A percentile compares a stretch with the other conserved stretches of the same genome.
phyloP scores from a whole-genome alignment of 768 basidiomycete species.

The Exsudoporus frostii region DNA sequence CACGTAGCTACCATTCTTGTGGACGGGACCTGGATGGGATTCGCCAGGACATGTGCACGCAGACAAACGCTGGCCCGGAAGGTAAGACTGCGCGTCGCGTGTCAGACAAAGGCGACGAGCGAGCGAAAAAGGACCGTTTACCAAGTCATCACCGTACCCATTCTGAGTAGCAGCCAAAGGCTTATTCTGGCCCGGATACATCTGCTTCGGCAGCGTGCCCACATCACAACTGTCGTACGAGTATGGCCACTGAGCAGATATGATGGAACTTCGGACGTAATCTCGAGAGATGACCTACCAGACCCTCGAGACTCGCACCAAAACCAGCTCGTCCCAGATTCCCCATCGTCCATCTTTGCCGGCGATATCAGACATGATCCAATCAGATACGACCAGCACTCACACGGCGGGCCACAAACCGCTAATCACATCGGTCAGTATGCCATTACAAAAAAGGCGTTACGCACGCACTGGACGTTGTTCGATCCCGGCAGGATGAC shows the following conservation, averaged over 20 bases:
- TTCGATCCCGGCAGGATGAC: slow-evolving; percentile 43
- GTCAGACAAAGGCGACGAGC: neutral
- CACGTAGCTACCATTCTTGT: slow-evolving; percentile 45
- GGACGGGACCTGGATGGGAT: slow-evolving; percentile 54
- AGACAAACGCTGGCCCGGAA: slow-evolving; percentile 55
- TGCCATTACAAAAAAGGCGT: neutral
- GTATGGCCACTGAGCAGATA: slow-evolving; percentile 45
- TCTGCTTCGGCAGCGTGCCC: slow-evolving; percentile 77
- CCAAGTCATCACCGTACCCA: slow-evolving; percentile 31
- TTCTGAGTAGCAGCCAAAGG: slow-evolving; percentile 44
- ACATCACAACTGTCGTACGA: slow-evolving; percentile 67
- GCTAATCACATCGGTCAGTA: slow-evolving; percentile 21
- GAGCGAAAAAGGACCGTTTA: slow-evolving; percentile 7
- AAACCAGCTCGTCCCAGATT: slow-evolving; percentile 52
- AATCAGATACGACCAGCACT: slow-evolving; percentile 5
- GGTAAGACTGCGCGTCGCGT: slow-evolving; percentile 35
- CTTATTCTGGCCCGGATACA: slow-evolving; percentile 39
- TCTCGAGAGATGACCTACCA: slow-evolving; percentile 41
- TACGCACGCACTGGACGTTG: slow-evolving; percentile 31
- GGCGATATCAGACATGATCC: slow-evolving; percentile 5
- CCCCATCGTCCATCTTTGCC: slow-evolving; percentile 50
- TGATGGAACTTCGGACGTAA: slow-evolving; percentile 1
- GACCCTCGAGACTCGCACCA: slow-evolving; percentile 57
- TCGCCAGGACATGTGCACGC: slow-evolving; percentile 59
- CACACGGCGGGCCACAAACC: slow-evolving; percentile 50